Base-by-base conservation (phyloP, 495 filamentous ascomycete species). In the Penicillium turbatum region DNA sequence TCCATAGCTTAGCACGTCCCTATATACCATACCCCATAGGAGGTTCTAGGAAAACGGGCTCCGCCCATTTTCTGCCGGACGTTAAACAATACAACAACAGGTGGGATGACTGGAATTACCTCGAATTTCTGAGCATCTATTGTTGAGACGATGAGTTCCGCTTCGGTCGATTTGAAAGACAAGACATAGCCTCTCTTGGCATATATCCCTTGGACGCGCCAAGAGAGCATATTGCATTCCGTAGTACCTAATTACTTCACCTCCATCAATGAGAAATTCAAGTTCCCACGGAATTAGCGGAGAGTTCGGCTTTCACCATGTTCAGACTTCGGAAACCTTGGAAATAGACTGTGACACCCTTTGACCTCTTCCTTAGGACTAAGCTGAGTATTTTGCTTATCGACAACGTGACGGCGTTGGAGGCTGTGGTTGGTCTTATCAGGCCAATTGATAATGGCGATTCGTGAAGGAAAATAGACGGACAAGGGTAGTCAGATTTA, bases 391-490 rank as follows among this genome's bases (percentile, higher is more conserved):
- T 26, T 15, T n/a, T 31, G 27, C 48, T 53, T 51, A 61, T 54
- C 39, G 51, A 51, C 58, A 71, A 69, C 64, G 68, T 69, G 68
- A 56, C 40, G 56, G 48, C 24, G 58, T 15, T 37, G 40, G 34
- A 37, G 35, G 57, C 24, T 66, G 66, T 71, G 68, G 68, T 71
- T 71, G 68, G 68, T 60, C 64, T 68, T 69, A 69, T 69, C 66
- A 54, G 55, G 29, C 39, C 27, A 51, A 61, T 62, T 66, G 65
- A 68, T 63, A 62, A 60, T 66, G 51, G 38, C 6, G 50, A 59
- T 44, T 51, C 42, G 55, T 57, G 61, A 59, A 55, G 54, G 59
- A 59, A 61, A 24, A 24, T 24, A 24, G 21, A 62, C 55, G 57
- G 43, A 19, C 56, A 51, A 38, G 55, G 30, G 16, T 15, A 32